Conservation (phyloP, 2,329 filamentous ascomycete genomes). For the Colletotrichum orchidophilum region DNA sequence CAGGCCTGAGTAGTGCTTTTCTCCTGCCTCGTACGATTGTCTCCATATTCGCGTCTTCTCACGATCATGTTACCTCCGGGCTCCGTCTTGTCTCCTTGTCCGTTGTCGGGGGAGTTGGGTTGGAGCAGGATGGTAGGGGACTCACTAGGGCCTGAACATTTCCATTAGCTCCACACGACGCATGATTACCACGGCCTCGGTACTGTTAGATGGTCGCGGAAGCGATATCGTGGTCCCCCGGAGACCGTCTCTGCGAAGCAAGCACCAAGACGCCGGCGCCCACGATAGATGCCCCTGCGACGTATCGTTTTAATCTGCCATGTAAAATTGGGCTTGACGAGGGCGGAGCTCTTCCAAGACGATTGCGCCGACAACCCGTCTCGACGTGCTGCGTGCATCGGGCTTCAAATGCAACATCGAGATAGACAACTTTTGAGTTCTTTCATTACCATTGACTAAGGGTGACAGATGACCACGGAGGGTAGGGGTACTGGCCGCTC, state of each 20-base stretch:
- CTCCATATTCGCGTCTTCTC: not conserved
- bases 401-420: not conserved
- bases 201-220: conserved; percentile 13
- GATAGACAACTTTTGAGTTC: not conserved
- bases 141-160: not conserved
- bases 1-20: not conserved
- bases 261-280: conserved; percentile 6
- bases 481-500: not conserved
- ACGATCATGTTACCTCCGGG: not conserved
- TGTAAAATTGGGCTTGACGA: not conserved
- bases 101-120: not conserved
- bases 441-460: not conserved
- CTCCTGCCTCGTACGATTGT: conserved; percentile 12
- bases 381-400: not conserved
- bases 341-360: not conserved
- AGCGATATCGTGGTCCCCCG: conserved; percentile 22
- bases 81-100: not conserved
- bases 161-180: conserved; percentile 12
- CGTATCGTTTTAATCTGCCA: conserved; percentile 7
- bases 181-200: conserved; percentile 26
- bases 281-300: not conserved
- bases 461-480: not conserved
- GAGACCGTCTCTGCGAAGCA: conserved; percentile 12
- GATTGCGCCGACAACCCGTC: not conserved
- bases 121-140: not conserved